A percentile compares a stretch with the other conserved stretches of the same genome.
Evolutionary conservation across 2,329 filamentous ascomycete species (phyloP).

Genomic region (Aspergillus floridensis): DNA sequence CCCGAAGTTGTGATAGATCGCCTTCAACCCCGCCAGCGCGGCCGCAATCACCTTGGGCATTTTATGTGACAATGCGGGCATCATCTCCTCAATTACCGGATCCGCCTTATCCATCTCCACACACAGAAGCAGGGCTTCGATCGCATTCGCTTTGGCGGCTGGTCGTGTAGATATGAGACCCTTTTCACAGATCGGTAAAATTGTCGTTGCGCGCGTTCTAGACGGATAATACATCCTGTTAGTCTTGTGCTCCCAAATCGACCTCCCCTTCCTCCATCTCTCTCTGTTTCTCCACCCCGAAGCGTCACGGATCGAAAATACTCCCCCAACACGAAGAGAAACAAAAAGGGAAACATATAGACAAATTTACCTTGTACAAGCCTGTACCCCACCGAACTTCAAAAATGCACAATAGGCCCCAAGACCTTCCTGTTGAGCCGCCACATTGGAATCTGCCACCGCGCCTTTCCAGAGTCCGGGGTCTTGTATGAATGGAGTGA

Average conservation of each 20-base stretch:
- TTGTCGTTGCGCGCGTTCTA: conserved; percentile 70
- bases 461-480: conserved; percentile 86
- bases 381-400: conserved; percentile 80
- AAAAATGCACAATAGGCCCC: conserved; percentile 86
- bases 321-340: not conserved
- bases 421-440: conserved; percentile 90
- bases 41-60: conserved; percentile 83
- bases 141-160: conserved; percentile 79
- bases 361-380: conserved; percentile 62
- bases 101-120: conserved; percentile 84
- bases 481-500: conserved; percentile 83
- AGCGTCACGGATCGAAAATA: not conserved
- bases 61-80: conserved; percentile 81
- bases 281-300: too few species aligned
- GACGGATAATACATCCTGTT: not conserved
- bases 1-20: conserved; percentile 89
- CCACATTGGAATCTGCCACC: conserved; percentile 91
- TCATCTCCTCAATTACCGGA: conserved; percentile 84
- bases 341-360: not conserved
- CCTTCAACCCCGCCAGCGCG: conserved; percentile 71
- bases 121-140: conserved; percentile 84
- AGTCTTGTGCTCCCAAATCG: too few species aligned
- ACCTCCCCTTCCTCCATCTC: too few species aligned
- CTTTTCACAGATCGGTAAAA: conserved; percentile 84
- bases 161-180: conserved; percentile 83